Base-by-base conservation (phyloP, 768 basidiomycete genomes). In the Podaxis sp. region DNA sequence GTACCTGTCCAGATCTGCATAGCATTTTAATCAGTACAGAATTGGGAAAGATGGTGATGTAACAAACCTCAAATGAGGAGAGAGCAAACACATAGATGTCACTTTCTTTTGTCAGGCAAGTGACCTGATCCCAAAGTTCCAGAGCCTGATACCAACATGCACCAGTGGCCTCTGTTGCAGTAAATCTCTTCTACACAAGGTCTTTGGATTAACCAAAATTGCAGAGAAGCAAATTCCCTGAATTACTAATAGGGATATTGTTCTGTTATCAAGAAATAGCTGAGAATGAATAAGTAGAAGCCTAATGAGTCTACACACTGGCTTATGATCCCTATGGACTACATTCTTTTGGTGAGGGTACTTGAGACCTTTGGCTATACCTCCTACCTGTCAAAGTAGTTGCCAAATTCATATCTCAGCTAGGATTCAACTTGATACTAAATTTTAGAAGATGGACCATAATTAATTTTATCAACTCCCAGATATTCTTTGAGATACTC, bases 261-360 rank as follows among this genome's bases (percentile, higher is more conserved):
- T n/a, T 5, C 40, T 42, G 40, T 42, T 3, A 7, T 42, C 13
- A 42, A 42, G 40, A 7, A 42, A 42, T 42, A n/a, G 7, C 1
- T 11, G 13, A 11, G 3, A n/a, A 18, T 13, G 40, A n/a, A 42
- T 23, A 3, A n/a, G 2, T 47, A 5, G 21, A 18, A 13, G 2
- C 18, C n/a, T 1, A 13, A 14, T 23, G 47, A 23, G 14, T 27
- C 40, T 18, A 18, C 40, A 14, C 1, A 86, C 78, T 1, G 83
- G 88, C 79, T 91, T 93, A 53, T 93, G 76, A 72, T 92, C 89
- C 0, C 90, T 91, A 68, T 94, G 92, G 63, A 91, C 67, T 4
- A 93, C 81, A 1, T 81, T 85, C 61, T 80, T 72, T 3, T 69
- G 66, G 70, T 94, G 91, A 61, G 93, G 70, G 69, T 93, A 92